A percentile compares a stretch with the other conserved stretches of the same genome.
These are phyloP conservation scores for Aspergillus latus DNA, from an alignment of 2,329 filamentous ascomycete genomes.

Conservation along the genomic window DNA sequence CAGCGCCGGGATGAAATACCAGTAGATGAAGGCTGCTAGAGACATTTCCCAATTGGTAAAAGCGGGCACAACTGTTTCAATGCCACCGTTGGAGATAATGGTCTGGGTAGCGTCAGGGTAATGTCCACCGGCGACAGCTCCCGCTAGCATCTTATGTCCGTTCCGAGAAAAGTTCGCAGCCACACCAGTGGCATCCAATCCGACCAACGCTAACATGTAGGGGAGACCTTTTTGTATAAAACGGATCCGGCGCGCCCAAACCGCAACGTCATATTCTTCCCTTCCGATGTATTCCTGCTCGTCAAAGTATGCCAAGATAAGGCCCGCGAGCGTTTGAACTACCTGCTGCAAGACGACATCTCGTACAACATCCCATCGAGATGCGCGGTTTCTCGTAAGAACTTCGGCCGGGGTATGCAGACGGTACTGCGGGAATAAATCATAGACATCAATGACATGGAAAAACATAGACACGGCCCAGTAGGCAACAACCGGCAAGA, in stretches of 20 bases:
- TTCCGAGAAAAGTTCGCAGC: slow-evolving; percentile 69
- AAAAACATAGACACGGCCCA: slow-evolving; percentile 85
- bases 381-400: slow-evolving; percentile 79
- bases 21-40: slow-evolving; percentile 75
- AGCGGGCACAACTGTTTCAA: slow-evolving; percentile 57
- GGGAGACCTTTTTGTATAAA: slow-evolving; percentile 78
- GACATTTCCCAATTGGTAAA: slow-evolving; percentile 83
- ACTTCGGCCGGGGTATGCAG: slow-evolving; percentile 94
- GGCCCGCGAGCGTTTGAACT: slow-evolving; percentile 75
- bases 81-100: slow-evolving; percentile 53
- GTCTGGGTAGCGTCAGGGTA: slow-evolving; percentile 71
- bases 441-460: slow-evolving; percentile 80
- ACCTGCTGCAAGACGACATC: slow-evolving; percentile 91
- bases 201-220: slow-evolving; percentile 65
- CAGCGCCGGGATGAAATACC: slow-evolving; percentile 69
- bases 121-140: slow-evolving; percentile 72
- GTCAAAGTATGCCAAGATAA: slow-evolving; percentile 69
- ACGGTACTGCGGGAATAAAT: slow-evolving; percentile 86
- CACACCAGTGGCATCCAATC: slow-evolving; percentile 72
- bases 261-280: slow-evolving; percentile 81
- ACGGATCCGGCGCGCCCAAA: slow-evolving; percentile 83
- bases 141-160: slow-evolving; percentile 72
- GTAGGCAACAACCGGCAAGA: slow-evolving; percentile 79
- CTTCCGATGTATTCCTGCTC: slow-evolving; percentile 71
- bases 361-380: slow-evolving; percentile 78